phyloP scores from a whole-genome alignment of 495 filamentous ascomycete species.

The Lepraria neglecta region DNA sequence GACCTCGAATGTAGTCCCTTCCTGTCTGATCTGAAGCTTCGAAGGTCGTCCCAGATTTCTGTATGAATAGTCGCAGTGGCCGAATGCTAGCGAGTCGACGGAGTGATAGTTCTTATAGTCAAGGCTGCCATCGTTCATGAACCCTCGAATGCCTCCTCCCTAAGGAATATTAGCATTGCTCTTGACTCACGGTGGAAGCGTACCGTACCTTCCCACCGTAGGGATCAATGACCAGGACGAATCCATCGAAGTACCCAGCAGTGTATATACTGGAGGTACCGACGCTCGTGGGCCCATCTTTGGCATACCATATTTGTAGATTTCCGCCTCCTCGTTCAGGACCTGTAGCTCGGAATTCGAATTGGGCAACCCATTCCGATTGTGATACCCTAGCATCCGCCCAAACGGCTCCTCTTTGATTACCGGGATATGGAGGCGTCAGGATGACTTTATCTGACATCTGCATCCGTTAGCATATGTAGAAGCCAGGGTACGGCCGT shows the following conservation, averaged over 20 bases:
- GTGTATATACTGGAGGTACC: constrained; percentile 76
- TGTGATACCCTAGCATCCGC: constrained; percentile 53
- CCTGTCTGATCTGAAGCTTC: constrained; percentile 65
- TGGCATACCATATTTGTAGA: constrained; percentile 86
- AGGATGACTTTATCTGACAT: constrained; percentile 89
- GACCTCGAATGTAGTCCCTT: constrained; percentile 60
- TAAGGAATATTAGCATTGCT: constrained; percentile 28
- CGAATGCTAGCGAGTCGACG: constrained; percentile 84
- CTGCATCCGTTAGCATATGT: constrained; percentile 25
- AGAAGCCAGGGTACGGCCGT: not conserved
- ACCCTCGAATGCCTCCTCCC: constrained; percentile 78
- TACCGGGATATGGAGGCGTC: constrained; percentile 82
- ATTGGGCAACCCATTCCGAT: constrained; percentile 68
- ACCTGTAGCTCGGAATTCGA: constrained; percentile 82
- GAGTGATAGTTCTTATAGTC: constrained; percentile 74
- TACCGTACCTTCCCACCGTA: constrained; percentile 61
- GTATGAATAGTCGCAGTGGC: constrained; percentile 85
- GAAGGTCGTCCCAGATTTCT: constrained; percentile 84
- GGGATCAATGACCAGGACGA: constrained; percentile 80
- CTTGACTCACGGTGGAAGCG: not conserved
- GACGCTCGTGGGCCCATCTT: constrained; percentile 58
- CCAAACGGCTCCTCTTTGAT: constrained; percentile 79
- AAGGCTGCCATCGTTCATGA: constrained; percentile 83
- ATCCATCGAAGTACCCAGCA: constrained; percentile 72
- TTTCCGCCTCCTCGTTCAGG: constrained; percentile 82